phyloP scores from a whole-genome alignment of 176 grass and related monocot species.

The Cenchrus purpureus region DNA sequence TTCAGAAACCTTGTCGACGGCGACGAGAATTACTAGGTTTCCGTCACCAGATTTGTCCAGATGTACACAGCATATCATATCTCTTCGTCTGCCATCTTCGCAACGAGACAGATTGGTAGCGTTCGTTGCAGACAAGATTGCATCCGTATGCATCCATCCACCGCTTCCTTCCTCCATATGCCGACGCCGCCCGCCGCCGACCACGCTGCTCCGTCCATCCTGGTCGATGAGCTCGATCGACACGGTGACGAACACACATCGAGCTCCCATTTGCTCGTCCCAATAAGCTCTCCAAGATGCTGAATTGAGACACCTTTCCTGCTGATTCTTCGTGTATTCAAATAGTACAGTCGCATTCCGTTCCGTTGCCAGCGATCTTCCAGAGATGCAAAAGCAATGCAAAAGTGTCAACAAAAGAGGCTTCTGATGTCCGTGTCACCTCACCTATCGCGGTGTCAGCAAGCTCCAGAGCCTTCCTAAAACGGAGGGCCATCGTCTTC shows the following conservation, averaged over 20 bases:
- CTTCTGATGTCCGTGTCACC: not conserved
- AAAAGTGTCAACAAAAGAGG: too few species aligned
- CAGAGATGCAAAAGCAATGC: too few species aligned
- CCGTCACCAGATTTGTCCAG: too few species aligned
- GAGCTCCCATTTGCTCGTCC: not conserved
- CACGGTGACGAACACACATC: not conserved
- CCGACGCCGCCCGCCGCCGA: not conserved
- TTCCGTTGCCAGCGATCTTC: constrained; percentile 4
- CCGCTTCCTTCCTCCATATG: not conserved
- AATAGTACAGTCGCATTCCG: not conserved
- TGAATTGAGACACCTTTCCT: not conserved
- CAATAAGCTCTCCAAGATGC: not conserved
- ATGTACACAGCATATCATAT: too few species aligned
- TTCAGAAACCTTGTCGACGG: too few species aligned
- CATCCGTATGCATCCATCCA: not conserved
- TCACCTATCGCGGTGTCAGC: not conserved
- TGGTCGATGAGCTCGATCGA: not conserved
- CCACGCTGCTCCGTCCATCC: not conserved
- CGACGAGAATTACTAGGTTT: too few species aligned
- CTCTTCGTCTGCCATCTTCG: too few species aligned
- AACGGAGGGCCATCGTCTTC: not conserved
- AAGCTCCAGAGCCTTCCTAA: constrained; percentile 19
- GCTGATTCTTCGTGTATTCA: not conserved
- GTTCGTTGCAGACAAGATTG: too few species aligned
- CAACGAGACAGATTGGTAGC: too few species aligned